A percentile compares a stretch with the other conserved stretches of the same genome.
These are phyloP conservation scores for Globisporangium yorkense DNA, from an alignment of 352 stramenopile genomes.

Conservation along the genomic window DNA sequence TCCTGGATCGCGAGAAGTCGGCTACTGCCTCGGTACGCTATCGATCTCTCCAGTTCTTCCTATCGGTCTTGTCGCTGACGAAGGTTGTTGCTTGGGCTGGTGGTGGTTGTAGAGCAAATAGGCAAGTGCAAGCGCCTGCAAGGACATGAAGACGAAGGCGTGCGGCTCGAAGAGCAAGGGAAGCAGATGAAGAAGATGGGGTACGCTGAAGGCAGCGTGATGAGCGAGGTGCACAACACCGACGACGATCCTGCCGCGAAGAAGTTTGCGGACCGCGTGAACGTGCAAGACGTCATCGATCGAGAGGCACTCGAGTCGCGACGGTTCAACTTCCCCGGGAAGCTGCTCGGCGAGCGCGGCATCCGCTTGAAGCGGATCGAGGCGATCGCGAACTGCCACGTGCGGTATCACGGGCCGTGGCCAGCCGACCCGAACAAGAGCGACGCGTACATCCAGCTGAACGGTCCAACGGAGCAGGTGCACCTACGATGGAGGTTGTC, in stretches of 20 bases:
- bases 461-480: constrained; percentile 14
- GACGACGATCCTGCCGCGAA: constrained; percentile 6
- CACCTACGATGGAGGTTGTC: background rate
- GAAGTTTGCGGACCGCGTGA: constrained; percentile 19
- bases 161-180: constrained; percentile 40
- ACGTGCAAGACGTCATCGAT: constrained; percentile 26
- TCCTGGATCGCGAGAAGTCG: constrained; percentile 66
- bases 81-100: background rate
- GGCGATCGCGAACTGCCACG: constrained; percentile 25
- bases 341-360: constrained; percentile 52
- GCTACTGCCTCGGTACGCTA: constrained; percentile 62
- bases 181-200: constrained; percentile 59
- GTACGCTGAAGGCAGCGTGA: constrained; percentile 20
- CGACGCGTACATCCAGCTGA: constrained; percentile 13
- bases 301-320: constrained; percentile 32
- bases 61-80: background rate
- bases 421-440: constrained; percentile 4
- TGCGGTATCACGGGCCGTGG: constrained; percentile 18
- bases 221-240: constrained; percentile 3
- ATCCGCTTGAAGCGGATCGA: constrained; percentile 62
- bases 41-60: background rate
- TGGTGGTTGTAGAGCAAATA: constrained; percentile 56
- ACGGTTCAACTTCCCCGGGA: constrained; percentile 58
- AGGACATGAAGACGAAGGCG: constrained; percentile 60
- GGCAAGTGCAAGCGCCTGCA: constrained; percentile 60